Percentiles rank a stretch among this genome's conserved stretches.
phyloP scores from a whole-genome alignment of 441 rosid genomes.

The Populus tomentosa region DNA sequence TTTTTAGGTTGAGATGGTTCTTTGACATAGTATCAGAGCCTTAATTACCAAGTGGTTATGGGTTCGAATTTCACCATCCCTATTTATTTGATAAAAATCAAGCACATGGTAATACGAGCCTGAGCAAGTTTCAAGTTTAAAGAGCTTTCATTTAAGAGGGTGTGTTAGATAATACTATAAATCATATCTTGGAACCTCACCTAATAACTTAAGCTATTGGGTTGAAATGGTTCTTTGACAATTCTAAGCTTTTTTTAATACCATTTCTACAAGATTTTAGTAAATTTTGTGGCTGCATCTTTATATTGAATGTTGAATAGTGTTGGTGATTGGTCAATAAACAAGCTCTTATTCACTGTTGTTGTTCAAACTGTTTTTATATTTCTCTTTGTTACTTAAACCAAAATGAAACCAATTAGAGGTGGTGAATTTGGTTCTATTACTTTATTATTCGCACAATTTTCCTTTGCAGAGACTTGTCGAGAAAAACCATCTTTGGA shows the following conservation, averaged over 20 bases:
- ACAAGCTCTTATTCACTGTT: not conserved
- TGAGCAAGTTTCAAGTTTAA: no score
- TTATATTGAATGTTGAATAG: not conserved
- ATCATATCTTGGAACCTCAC: no score
- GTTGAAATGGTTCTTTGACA: no score
- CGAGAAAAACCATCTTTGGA: slow-evolving; percentile 63
- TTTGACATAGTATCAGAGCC: no score
- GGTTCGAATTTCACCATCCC: no score
- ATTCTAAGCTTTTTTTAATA: not conserved
- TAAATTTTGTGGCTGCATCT: not conserved
- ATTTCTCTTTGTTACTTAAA: not conserved
- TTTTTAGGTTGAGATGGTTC: no score
- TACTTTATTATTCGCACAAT: not conserved
- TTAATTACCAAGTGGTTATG: no score
- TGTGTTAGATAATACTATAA: no score
- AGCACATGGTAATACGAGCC: no score
- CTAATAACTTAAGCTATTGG: no score
- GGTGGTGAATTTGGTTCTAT: not conserved
- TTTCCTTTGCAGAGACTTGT: slow-evolving; percentile 39
- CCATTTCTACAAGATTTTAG: not conserved
- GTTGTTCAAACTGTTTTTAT: not conserved
- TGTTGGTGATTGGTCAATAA: not conserved
- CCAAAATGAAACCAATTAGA: not conserved
- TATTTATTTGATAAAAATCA: no score
- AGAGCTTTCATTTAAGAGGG: no score